Evolutionary conservation across 768 basidiomycete genomes (phyloP).

Genomic region (Lyophyllum decastes): DNA sequence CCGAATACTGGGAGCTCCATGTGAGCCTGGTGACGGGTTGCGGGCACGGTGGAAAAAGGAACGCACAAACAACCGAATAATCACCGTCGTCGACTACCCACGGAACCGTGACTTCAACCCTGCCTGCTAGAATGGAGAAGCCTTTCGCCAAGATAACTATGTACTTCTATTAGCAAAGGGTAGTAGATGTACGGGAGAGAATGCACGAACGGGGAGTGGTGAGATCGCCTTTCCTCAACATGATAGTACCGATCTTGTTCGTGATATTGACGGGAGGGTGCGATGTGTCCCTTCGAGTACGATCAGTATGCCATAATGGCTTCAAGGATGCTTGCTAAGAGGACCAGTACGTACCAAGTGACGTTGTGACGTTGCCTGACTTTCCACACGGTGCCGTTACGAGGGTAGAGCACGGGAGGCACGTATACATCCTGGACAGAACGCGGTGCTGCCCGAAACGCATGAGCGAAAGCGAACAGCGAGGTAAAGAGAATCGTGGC

Average conservation of each 20-base stretch:
- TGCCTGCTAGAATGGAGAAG: constrained; percentile 27
- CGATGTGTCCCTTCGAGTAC: constrained; percentile 7
- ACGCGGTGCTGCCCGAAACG: neutral
- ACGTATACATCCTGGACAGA: constrained; percentile 35
- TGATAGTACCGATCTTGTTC: constrained; percentile 34
- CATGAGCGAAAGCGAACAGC: neutral
- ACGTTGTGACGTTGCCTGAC: constrained; percentile 36
- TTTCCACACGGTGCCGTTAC: constrained; percentile 33
- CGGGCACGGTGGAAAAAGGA: neutral
- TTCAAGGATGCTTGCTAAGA: neutral
- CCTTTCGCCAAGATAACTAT: constrained; percentile 21
- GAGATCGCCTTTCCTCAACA: constrained; percentile 27
- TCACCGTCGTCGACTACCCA: constrained; percentile 23
- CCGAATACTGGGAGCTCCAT: constrained; percentile 41
- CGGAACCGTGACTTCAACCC: constrained; percentile 26
- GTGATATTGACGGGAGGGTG: constrained; percentile 37
- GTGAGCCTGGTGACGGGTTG: neutral
- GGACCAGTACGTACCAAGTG: constrained; percentile 32
- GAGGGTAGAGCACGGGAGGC: constrained; percentile 35
- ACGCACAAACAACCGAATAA: constrained; percentile 28
- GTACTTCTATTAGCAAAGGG: neutral
- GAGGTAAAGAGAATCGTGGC: neutral
- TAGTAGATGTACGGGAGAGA: neutral
- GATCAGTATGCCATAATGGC: neutral
- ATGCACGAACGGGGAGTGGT: constrained; percentile 23